phyloP scores from a whole-genome alignment of 1,139 yeast species.

The Pichia sp. region DNA sequence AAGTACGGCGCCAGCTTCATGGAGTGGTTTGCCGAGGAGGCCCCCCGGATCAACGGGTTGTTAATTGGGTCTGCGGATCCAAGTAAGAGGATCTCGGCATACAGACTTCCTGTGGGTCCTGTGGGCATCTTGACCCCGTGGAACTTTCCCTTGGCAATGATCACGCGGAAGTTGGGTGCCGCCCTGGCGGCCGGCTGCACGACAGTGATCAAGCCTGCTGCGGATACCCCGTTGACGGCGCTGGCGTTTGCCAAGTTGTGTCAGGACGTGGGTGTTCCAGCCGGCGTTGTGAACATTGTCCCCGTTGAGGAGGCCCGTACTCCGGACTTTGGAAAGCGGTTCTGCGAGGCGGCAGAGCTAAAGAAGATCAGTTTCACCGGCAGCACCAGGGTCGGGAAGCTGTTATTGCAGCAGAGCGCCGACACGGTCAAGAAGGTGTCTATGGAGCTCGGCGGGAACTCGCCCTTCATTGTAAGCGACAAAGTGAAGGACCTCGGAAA shows the following conservation, averaged over 20 bases:
- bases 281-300: slow-evolving; percentile 73
- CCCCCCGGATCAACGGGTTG: slow-evolving; percentile 71
- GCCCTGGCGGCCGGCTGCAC: slow-evolving; percentile 95
- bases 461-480: slow-evolving; percentile 77
- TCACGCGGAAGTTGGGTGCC: slow-evolving; percentile 85
- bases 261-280: slow-evolving; percentile 81
- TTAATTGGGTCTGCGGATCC: slow-evolving; percentile 61
- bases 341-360: slow-evolving; percentile 65
- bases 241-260: slow-evolving; percentile 72
- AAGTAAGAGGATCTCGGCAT: slow-evolving; percentile 55
- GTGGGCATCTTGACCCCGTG: slow-evolving; percentile 92
- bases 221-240: slow-evolving; percentile 85
- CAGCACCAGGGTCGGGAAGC: slow-evolving; percentile 77
- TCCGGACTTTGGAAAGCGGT: slow-evolving; percentile 56
- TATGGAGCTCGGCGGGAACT: slow-evolving; percentile 90
- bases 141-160: slow-evolving; percentile 96
- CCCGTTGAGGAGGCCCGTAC: slow-evolving; percentile 50
- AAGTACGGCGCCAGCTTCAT: slow-evolving; percentile 73
- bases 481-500: slow-evolving; percentile 74
- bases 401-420: slow-evolving; percentile 73
- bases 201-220: slow-evolving; percentile 82
- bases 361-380: slow-evolving; percentile 88
- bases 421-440: slow-evolving; percentile 77
- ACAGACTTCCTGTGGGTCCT: slow-evolving; percentile 82
- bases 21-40: slow-evolving; percentile 87